Percentiles rank a stretch among this genome's conserved stretches.
These are phyloP conservation scores for Ganoderma sinense DNA, from an alignment of 1,284 basidiomycete species.

Conservation along the genomic window DNA sequence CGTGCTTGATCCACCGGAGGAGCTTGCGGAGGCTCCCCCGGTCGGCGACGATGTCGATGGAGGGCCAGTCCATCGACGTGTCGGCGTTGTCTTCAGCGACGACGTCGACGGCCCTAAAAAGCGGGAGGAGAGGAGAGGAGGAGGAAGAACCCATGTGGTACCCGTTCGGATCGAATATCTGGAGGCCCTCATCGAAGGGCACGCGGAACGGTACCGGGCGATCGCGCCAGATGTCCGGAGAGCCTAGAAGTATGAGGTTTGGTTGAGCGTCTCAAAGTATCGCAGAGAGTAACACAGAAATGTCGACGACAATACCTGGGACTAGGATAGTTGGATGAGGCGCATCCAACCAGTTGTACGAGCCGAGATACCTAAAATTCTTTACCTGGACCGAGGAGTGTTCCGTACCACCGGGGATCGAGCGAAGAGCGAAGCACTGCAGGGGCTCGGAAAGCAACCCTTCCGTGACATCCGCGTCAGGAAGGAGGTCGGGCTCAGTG, in stretches of 20 bases:
- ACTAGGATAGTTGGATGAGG: constrained; percentile 56
- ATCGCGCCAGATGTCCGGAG: constrained; percentile 58
- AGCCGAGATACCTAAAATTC: constrained; percentile 48
- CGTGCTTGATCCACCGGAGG: constrained; percentile 51
- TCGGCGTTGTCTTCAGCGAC: constrained; percentile 38
- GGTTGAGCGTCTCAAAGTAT: neutral
- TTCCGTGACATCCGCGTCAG: constrained; percentile 15
- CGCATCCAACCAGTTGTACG: constrained; percentile 58
- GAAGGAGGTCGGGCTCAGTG: constrained; percentile 16
- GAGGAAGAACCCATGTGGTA: constrained; percentile 44
- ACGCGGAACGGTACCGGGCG: constrained; percentile 53
- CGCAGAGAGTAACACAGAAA: neutral
- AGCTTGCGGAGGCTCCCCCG: constrained; percentile 65
- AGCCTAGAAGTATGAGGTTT: constrained; percentile 44
- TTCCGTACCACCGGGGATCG: neutral
- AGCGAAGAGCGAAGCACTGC: neutral
- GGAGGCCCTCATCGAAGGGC: constrained; percentile 50
- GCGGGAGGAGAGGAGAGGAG: constrained; percentile 50
- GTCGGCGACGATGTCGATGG: constrained; percentile 62
- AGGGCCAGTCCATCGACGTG: constrained; percentile 50
- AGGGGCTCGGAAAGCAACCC: constrained; percentile 13
- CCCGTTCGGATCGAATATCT: constrained; percentile 59
- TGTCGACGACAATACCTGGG: constrained; percentile 46
- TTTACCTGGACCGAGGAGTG: constrained; percentile 10
- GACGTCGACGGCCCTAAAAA: constrained; percentile 56